Base-by-base conservation (phyloP, 2,329 filamentous ascomycete genomes). In the Scleromitrula shiraiana region DNA sequence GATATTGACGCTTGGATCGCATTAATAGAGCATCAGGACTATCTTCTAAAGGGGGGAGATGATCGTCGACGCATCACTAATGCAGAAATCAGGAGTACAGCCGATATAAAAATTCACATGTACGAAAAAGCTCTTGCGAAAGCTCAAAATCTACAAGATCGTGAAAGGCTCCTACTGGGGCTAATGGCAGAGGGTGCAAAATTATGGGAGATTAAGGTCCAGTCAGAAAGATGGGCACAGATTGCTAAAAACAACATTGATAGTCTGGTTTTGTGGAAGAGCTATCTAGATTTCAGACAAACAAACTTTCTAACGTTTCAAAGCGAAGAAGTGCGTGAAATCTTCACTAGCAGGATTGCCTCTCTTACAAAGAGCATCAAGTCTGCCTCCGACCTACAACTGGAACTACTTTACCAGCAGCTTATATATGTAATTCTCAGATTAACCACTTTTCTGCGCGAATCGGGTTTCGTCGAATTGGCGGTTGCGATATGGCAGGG, bases 401-500 rank as follows among this genome's bases (percentile, higher is more conserved):
- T 41, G 8, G 40, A 58, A 46, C 41, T 50, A 35, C 23, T 64
- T 23, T 68, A 64, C 40, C 61, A 64, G 19, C 64, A 66, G 24
- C 71, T 78, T 43, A 67, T 88, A 2, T 88, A 94, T 60, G 67
- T 94, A 1, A 76, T 95, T 15, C 68, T 94, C 2, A 78, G 88
- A 33, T 63, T 83, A n/a, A 91, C 87, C 0, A 66, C 78, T 2
- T 85, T 93, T 59, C 71, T 91, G 24, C 73, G 80, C 37, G 83
- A 95, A 60, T 73, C 85, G 38, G 91, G 91, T 0, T 95, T 85
- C 61, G 70, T 74, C 37, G 91, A 96, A 62, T 70, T 87, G 24
- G 83, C 88, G 1, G 70, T 86, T 3, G 88, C 83, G 8, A 73
- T 84, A 5, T 96, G 91, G 89, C 91, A 97, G 67, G 85, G 80